Evolutionary conservation across 78 protist species (phyloP), one percentile per base, ranked within the genome.

Genomic region (Dictyostelium purpureum): DNA sequence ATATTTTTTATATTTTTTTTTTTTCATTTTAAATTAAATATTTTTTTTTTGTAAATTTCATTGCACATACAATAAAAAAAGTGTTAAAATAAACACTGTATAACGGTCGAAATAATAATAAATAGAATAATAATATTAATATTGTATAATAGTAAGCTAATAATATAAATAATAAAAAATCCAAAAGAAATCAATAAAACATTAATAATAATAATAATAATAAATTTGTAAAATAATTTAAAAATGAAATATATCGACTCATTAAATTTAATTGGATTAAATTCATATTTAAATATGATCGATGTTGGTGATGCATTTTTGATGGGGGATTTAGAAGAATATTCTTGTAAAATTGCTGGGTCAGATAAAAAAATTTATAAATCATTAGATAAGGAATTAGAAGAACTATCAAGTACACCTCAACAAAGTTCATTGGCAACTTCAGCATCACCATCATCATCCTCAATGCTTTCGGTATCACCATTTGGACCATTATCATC

Each of bases 401-500:
- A 77, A 51, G 40, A 26, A 6, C 63, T 52, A 42, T 69, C 73
- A 40, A 52, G 33, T 42, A 76, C 82, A 37, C 4, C 65, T 31
- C 18, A 47, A 47, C 4, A 43, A 5, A 14, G 6, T 9, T 66
- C 26, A 42, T 24, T 37, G 35, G 31, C 47, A 19, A 33, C 45
- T 47, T 16, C 75, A 21, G 21, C 38, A n/a, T 63, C 75, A 51
- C 59, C 81, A n/a, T 51, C 66, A 51, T 35, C 24, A 31, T 24
- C 37, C 5, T 11, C 61, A 21, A 31, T 4, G 7, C 24, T 52
- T n/a, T 74, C 87, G 18, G 37, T 52, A 10, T 77, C 87, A 65
- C 95, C 95, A 10, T 79, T 90, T 70, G 88, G 89, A 12, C 95
- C 88, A n/a, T 31, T 90, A 26, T 66, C 81, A 16, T 37, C 37